Evolutionary conservation across 1,284 basidiomycete genomes (phyloP).

Genomic region (Wallemia ichthyophaga): DNA sequence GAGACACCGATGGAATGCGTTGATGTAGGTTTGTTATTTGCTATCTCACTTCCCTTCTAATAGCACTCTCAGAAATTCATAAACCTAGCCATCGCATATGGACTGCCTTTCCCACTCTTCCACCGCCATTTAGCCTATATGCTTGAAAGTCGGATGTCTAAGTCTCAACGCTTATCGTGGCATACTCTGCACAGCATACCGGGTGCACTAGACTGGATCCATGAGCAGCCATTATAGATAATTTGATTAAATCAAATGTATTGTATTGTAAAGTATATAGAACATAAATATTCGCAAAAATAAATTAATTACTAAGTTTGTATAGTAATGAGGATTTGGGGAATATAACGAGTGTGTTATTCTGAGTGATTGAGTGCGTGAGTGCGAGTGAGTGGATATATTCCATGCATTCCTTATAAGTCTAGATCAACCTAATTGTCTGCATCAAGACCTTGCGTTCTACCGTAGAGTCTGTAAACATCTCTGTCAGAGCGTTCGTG

Average conservation of each 20-base stretch:
- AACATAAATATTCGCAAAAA: too few relatives aligned
- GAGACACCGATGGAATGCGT: slow-evolving; percentile 22
- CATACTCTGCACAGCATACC: slow-evolving; percentile 21
- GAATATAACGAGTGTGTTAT: too few relatives aligned
- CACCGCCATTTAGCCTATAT: slow-evolving; percentile 21
- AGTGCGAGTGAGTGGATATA: background rate
- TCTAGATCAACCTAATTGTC: background rate
- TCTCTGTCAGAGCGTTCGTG: slow-evolving; percentile 14
- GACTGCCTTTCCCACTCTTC: slow-evolving; percentile 22
- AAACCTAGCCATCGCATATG: slow-evolving; percentile 19
- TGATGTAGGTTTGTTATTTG: slow-evolving; percentile 11
- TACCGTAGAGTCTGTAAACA: background rate
- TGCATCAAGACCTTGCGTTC: background rate
- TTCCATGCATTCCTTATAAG: background rate
- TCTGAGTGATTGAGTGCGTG: too few relatives aligned
- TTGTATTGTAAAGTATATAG: background rate
- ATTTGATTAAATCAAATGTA: background rate
- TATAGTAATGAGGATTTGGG: too few relatives aligned
- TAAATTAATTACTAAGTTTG: too few relatives aligned
- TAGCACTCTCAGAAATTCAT: slow-evolving; percentile 18
- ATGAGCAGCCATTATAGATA: too few relatives aligned
- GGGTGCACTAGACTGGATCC: slow-evolving; percentile 21
- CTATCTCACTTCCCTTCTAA: background rate
- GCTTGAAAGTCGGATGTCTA: slow-evolving; percentile 21
- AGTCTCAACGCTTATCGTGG: slow-evolving; percentile 22